phyloP scores from a whole-genome alignment of 352 stramenopile genomes.

The Thraustochytrium sp. region DNA sequence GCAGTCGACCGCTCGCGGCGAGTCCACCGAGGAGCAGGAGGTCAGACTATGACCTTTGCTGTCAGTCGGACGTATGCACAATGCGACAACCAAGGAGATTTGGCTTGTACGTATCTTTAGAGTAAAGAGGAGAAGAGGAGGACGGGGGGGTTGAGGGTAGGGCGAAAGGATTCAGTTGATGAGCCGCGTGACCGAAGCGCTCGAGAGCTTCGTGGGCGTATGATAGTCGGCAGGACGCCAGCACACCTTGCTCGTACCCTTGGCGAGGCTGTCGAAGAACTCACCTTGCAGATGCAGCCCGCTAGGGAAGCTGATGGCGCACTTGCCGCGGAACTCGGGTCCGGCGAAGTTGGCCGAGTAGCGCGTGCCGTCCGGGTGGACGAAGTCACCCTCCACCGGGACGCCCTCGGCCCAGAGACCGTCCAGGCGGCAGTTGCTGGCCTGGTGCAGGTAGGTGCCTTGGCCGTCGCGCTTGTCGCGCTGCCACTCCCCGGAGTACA shows the following conservation, averaged over 20 bases:
- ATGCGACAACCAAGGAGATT: too few relatives aligned
- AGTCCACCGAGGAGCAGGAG: too few relatives aligned
- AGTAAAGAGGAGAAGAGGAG: neutral
- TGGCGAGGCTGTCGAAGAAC: neutral
- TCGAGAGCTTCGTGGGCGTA: neutral
- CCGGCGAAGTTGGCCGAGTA: constrained; percentile 14
- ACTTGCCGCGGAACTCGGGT: neutral
- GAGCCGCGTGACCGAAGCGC: neutral
- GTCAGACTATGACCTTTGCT: too few relatives aligned
- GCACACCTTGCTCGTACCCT: neutral
- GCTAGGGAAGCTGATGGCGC: constrained; percentile 1
- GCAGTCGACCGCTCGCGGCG: too few relatives aligned
- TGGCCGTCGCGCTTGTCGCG: constrained; percentile 58
- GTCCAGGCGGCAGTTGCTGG: constrained; percentile 38
- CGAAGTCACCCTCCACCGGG: constrained; percentile 3
- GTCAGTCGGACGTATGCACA: too few relatives aligned
- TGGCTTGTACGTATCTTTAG: too few relatives aligned
- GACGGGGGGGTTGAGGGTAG: neutral
- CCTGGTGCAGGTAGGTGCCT: constrained; percentile 57
- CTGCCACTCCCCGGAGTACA: constrained; percentile 58
- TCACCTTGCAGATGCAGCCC: neutral
- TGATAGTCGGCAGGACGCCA: neutral
- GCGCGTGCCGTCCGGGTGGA: constrained; percentile 32
- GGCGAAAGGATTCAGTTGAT: neutral
- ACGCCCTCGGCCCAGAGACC: constrained; percentile 14